phyloP scores from a whole-genome alignment of 441 rosid genomes.

The Eutrema salsugineum region DNA sequence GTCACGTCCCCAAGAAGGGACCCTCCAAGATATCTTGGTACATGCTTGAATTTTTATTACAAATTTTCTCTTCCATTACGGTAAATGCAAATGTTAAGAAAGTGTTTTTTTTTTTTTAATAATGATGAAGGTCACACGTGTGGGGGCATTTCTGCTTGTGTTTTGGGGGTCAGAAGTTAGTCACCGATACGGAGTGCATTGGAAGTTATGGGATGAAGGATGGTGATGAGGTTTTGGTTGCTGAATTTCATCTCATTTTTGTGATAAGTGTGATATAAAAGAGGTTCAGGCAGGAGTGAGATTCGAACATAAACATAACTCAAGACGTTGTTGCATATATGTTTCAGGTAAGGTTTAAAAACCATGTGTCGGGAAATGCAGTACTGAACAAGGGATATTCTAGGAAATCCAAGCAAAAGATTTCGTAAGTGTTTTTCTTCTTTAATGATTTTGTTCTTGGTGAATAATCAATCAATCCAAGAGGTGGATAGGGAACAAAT shows the following conservation, averaged over 20 bases:
- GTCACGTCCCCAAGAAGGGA: conserved; percentile 58
- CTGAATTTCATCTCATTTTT: background rate
- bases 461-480: background rate
- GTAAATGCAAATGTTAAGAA: background rate
- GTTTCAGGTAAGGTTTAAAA: conserved; percentile 59
- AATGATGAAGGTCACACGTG: conserved; percentile 71
- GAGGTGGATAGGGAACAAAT: too few species aligned
- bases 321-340: background rate
- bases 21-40: conserved; percentile 88
- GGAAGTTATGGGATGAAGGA: conserved; percentile 64
- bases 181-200: conserved; percentile 53
- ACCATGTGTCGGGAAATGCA: conserved; percentile 51
- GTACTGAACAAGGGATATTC: conserved; percentile 37
- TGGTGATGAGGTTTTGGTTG: conserved; percentile 65
- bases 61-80: background rate
- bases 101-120: background rate
- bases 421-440: conserved; percentile 34
- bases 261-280: background rate
- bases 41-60: background rate
- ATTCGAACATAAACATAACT: background rate
- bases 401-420: conserved; percentile 31
- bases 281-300: background rate
- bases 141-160: conserved; percentile 91
- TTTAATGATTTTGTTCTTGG: background rate
- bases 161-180: conserved; percentile 60